phyloP scores from a whole-genome alignment of 805 yeast species.

The Metschnikowia peoriensis region DNA sequence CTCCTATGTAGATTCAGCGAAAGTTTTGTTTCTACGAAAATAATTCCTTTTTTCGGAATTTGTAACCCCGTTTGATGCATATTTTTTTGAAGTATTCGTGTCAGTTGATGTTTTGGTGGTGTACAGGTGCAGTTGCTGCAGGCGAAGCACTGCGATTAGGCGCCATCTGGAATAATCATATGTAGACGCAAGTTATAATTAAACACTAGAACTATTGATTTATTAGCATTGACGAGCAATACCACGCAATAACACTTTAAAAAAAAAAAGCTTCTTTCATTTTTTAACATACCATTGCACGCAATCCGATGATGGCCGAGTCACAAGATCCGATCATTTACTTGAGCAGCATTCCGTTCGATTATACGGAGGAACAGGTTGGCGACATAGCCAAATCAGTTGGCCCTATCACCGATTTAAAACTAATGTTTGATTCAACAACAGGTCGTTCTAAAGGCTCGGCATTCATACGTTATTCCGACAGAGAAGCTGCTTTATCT shows the following conservation, averaged over 20 bases:
- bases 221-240: too few species aligned
- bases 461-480: constrained; percentile 81
- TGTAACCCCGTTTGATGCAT: background rate
- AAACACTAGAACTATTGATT: too few species aligned
- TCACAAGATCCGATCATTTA: constrained; percentile 43
- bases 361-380: constrained; percentile 93
- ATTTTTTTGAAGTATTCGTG: background rate
- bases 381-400: constrained; percentile 79
- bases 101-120: background rate
- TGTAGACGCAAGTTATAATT: too few species aligned
- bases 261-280: background rate
- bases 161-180: background rate
- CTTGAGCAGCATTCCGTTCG: constrained; percentile 88
- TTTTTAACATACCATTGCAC: background rate
- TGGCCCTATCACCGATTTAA: constrained; percentile 79
- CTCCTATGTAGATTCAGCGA: too few species aligned
- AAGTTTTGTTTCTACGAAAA: background rate
- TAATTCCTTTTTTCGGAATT: background rate
- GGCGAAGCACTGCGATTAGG: background rate
- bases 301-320: constrained; percentile 8
- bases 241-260: background rate
- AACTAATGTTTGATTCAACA: constrained; percentile 78
- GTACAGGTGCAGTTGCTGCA: background rate
- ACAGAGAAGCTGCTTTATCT: constrained; percentile 81
- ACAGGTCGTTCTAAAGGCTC: constrained; percentile 91